A percentile compares a stretch with the other conserved stretches of the same genome.
Conservation (phyloP, 2,329 filamentous ascomycete species). For the Paracoccidioides brasiliensis region DNA sequence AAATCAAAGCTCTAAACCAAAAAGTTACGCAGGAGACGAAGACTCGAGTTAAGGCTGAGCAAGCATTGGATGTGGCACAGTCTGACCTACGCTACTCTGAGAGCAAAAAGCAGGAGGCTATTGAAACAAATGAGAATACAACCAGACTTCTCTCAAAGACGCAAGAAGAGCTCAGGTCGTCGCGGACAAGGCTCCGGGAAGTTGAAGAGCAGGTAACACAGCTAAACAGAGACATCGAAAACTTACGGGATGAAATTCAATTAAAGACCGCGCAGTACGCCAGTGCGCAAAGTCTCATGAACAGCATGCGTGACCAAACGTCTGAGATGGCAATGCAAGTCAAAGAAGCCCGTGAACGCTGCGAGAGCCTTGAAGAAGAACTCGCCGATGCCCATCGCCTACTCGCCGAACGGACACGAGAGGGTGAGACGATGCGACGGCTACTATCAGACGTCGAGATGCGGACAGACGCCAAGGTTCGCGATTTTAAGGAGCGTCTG, state of each 20-base stretch:
- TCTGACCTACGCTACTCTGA: slow-evolving; percentile 69
- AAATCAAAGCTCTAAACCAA: slow-evolving; percentile 65
- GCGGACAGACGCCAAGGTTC: slow-evolving; percentile 64
- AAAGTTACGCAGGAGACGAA: slow-evolving; percentile 64
- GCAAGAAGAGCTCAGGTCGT: slow-evolving; percentile 53
- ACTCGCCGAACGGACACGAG: slow-evolving; percentile 73
- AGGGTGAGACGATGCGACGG: slow-evolving; percentile 88
- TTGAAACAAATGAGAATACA: slow-evolving; percentile 58
- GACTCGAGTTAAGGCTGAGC: slow-evolving; percentile 60
- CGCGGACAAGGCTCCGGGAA: slow-evolving; percentile 49
- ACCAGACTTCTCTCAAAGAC: slow-evolving; percentile 55
- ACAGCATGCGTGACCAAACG: slow-evolving; percentile 86
- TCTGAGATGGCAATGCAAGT: slow-evolving; percentile 81
- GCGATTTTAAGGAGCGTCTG: slow-evolving; percentile 79
- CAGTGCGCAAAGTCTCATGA: slow-evolving; percentile 72
- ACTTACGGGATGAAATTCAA: slow-evolving; percentile 64
- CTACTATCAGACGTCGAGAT: slow-evolving; percentile 77
- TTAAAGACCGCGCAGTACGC: slow-evolving; percentile 76
- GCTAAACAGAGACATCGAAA: slow-evolving; percentile 53
- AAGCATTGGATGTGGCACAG: slow-evolving; percentile 58
- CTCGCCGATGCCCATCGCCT: slow-evolving; percentile 76
- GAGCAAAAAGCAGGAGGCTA: slow-evolving; percentile 63
- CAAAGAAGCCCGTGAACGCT: slow-evolving; percentile 71
- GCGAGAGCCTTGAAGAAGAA: slow-evolving; percentile 83
- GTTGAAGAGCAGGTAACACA: slow-evolving; percentile 62